Evolutionary conservation across 2,329 filamentous ascomycete species (phyloP).

Genomic region (Ophiostoma ips): DNA sequence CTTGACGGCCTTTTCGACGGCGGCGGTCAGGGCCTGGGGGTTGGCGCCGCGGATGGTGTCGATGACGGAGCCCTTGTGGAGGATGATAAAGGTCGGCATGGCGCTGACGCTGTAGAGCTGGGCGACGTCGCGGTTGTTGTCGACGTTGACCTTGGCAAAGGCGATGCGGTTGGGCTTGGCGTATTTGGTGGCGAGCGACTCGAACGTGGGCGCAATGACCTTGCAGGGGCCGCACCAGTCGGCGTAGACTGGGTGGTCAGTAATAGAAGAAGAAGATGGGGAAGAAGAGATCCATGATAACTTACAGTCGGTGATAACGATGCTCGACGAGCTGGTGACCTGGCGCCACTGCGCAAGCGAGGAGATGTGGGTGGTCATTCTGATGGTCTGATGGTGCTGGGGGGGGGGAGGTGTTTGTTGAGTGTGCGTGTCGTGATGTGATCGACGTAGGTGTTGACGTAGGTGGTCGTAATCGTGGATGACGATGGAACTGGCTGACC

Average conservation of each 20-base stretch:
- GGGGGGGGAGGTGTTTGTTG: background rate
- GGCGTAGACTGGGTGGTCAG: conserved; percentile 57
- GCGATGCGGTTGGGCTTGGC: conserved; percentile 70
- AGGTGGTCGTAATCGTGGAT: background rate
- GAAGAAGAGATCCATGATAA: background rate
- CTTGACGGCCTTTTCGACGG: conserved; percentile 57
- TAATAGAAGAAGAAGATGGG: background rate
- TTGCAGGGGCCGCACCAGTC: conserved; percentile 95
- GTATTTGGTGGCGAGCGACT: conserved; percentile 66
- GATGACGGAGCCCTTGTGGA: conserved; percentile 58
- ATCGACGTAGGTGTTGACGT: background rate
- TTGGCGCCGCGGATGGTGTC: conserved; percentile 75
- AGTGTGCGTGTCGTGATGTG: background rate
- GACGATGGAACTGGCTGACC: conserved; percentile 1
- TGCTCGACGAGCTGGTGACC: conserved; percentile 55
- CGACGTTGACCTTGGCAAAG: conserved; percentile 87
- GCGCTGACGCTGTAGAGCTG: conserved; percentile 66
- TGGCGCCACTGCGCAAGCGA: conserved; percentile 59
- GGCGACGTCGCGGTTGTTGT: conserved; percentile 64
- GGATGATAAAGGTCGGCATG: conserved; percentile 92
- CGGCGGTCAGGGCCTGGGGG: conserved; percentile 57
- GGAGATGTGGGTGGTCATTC: conserved; percentile 42
- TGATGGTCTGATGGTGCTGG: conserved; percentile 10
- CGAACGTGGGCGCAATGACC: conserved; percentile 78
- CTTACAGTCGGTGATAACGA: conserved; percentile 80